Percentiles rank a stretch among this genome's conserved stretches.
phyloP scores from a whole-genome alignment of 129 eudicot species.

The Centrapalus pauciflorus region DNA sequence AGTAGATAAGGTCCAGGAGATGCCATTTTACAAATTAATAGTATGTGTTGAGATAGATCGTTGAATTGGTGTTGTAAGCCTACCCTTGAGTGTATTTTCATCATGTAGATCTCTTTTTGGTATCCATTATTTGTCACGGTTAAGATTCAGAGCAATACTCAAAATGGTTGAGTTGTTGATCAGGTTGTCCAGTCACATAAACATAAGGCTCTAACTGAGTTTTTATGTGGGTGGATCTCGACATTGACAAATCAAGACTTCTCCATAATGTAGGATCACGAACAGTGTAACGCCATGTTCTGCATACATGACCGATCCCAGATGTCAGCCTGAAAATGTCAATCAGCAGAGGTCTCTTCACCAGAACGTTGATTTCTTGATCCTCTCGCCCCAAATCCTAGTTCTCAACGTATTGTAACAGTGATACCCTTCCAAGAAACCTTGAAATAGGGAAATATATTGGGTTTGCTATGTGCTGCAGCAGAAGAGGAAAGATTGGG shows the following conservation, averaged over 20 bases:
- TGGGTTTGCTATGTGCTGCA: too few relatives aligned
- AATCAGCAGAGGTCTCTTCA: slow-evolving; percentile 33
- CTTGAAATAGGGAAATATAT: too few relatives aligned
- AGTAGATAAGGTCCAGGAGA: too few relatives aligned
- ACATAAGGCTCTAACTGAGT: slow-evolving; percentile 35
- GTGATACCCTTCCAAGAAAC: too few relatives aligned
- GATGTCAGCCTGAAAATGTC: slow-evolving; percentile 33
- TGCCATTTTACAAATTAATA: too few relatives aligned
- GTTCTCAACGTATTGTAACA: too few relatives aligned
- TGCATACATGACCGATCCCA: slow-evolving; percentile 45
- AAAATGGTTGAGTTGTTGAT: slow-evolving; percentile 28
- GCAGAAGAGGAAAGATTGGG: too few relatives aligned
- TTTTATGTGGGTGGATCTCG: slow-evolving; percentile 39
- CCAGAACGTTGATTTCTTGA: slow-evolving; percentile 35
- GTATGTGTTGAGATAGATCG: too few relatives aligned
- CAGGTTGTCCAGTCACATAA: slow-evolving; percentile 44
- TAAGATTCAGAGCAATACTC: slow-evolving; percentile 41
- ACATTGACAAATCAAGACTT: slow-evolving; percentile 39
- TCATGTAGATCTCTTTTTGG: too few relatives aligned
- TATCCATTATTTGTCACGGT: slow-evolving; percentile 32
- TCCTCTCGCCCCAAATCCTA: too few relatives aligned
- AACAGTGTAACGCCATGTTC: slow-evolving; percentile 41
- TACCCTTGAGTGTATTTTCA: too few relatives aligned
- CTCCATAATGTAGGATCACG: slow-evolving; percentile 47
- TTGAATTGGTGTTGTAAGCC: too few relatives aligned